phyloP scores from a whole-genome alignment of 129 eudicot species.

The Helianthus tuberosus region DNA sequence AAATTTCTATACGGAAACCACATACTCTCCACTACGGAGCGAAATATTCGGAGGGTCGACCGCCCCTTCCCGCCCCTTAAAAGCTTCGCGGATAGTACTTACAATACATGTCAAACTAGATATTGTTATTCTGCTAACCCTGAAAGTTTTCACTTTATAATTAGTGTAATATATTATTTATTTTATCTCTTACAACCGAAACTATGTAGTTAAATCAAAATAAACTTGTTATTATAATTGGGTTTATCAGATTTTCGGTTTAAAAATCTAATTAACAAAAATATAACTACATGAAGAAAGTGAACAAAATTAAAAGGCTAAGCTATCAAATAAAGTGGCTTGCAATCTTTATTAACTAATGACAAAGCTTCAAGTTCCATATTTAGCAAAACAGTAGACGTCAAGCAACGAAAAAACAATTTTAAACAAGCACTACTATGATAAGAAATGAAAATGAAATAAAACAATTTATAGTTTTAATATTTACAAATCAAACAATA shows the following conservation, averaged over 20 bases:
- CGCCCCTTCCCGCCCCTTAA: too few species aligned
- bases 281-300: background rate
- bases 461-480: background rate
- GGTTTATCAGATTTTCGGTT: background rate
- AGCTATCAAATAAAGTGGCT: conserved; percentile 30
- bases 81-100: too few species aligned
- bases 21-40: too few species aligned
- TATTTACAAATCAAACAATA: too few species aligned
- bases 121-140: too few species aligned
- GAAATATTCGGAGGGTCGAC: too few species aligned
- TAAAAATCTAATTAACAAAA: background rate
- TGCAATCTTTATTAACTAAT: conserved; percentile 20
- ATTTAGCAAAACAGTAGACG: conserved; percentile 25
- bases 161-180: too few species aligned
- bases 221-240: background rate
- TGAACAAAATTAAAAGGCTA: conserved; percentile 9
- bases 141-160: too few species aligned
- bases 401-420: background rate
- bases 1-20: too few species aligned
- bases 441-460: background rate
- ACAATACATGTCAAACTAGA: too few species aligned
- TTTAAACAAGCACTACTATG: background rate
- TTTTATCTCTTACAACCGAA: too few species aligned
- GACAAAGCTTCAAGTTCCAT: conserved; percentile 32
- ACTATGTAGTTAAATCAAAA: background rate